These are phyloP conservation scores for Fusarium sp. DNA, from an alignment of 2,329 filamentous ascomycete species.

Conservation along the genomic window DNA sequence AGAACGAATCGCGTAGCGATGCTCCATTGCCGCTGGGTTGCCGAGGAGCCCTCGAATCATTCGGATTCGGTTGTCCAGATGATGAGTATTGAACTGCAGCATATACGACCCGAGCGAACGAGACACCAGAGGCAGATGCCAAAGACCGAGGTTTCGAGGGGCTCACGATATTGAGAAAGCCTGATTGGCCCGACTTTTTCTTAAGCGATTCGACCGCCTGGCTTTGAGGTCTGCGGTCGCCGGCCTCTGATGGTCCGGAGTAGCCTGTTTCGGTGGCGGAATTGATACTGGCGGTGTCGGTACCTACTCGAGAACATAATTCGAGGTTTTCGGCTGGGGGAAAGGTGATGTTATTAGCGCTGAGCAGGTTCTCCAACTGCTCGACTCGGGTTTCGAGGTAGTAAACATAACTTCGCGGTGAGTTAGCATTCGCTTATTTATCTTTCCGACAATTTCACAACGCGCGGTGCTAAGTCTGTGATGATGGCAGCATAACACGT, in stretches of 20 bases:
- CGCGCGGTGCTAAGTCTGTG: neutral
- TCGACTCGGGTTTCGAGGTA: constrained; percentile 90
- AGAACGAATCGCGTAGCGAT: constrained; percentile 95
- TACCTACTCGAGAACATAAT: constrained; percentile 62
- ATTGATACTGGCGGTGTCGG: constrained; percentile 50
- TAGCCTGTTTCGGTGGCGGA: constrained; percentile 50
- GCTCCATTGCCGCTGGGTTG: constrained; percentile 63
- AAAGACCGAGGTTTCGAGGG: constrained; percentile 83
- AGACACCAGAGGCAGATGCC: constrained; percentile 89
- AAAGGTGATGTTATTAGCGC: constrained; percentile 75
- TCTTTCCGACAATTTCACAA: neutral
- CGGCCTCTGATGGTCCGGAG: constrained; percentile 48
- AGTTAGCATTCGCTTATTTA: constrained; percentile 33
- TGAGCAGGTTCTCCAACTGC: constrained; percentile 82
- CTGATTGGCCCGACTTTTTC: constrained; percentile 51
- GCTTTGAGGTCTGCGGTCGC: constrained; percentile 45
- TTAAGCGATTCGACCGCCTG: constrained; percentile 50
- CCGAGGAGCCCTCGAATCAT: constrained; percentile 41
- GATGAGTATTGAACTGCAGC: constrained; percentile 85
- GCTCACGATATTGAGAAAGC: constrained; percentile 80
- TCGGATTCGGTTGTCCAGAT: constrained; percentile 66
- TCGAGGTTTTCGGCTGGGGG: constrained; percentile 78
- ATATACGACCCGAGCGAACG: constrained; percentile 93
- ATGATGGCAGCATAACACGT: neutral
- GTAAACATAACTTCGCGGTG: constrained; percentile 79